Percentiles rank a stretch among this genome's conserved stretches.
Conservation (phyloP, 805 yeast genomes). For the Metschnikowia continentalis region DNA sequence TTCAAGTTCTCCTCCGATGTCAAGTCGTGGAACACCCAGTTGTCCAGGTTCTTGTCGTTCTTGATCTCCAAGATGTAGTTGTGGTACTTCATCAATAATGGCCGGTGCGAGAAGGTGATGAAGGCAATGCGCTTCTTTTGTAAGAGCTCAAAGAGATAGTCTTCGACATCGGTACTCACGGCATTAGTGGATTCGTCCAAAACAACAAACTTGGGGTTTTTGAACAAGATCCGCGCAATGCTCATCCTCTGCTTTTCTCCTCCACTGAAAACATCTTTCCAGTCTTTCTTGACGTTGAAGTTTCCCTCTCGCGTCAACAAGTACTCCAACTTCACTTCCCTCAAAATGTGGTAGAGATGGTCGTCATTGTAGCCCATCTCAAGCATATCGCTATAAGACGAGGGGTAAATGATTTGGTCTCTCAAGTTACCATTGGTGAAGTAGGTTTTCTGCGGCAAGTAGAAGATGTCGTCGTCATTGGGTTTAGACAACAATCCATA, state of each 20-base stretch:
- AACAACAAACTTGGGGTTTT: slow-evolving; percentile 74
- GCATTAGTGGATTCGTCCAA: slow-evolving; percentile 95
- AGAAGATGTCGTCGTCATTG: slow-evolving; percentile 59
- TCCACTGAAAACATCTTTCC: slow-evolving; percentile 94
- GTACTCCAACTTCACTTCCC: slow-evolving; percentile 78
- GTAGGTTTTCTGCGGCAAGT: slow-evolving; percentile 83
- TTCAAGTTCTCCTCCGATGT: slow-evolving; percentile 63
- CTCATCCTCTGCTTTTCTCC: slow-evolving; percentile 91
- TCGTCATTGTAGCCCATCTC: slow-evolving; percentile 68
- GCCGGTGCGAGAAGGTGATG: slow-evolving; percentile 80
- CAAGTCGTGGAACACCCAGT: slow-evolving; percentile 49
- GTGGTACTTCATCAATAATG: slow-evolving; percentile 79
- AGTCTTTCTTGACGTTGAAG: slow-evolving; percentile 56
- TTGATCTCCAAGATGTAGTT: slow-evolving; percentile 68
- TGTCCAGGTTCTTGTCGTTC: slow-evolving; percentile 41
- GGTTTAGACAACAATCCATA: slow-evolving; percentile 81
- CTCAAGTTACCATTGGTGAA: slow-evolving; percentile 79
- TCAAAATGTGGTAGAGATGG: slow-evolving; percentile 60
- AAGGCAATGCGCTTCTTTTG: slow-evolving; percentile 68
- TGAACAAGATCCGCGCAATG: slow-evolving; percentile 81
- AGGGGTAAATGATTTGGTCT: slow-evolving; percentile 88
- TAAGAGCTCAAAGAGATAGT: slow-evolving; percentile 72
- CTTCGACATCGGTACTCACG: slow-evolving; percentile 85
- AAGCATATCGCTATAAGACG: slow-evolving; percentile 71
- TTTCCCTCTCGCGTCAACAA: slow-evolving; percentile 63